Evolutionary conservation across 2,329 filamentous ascomycete genomes (phyloP).

Genomic region (Diplodia corticola): DNA sequence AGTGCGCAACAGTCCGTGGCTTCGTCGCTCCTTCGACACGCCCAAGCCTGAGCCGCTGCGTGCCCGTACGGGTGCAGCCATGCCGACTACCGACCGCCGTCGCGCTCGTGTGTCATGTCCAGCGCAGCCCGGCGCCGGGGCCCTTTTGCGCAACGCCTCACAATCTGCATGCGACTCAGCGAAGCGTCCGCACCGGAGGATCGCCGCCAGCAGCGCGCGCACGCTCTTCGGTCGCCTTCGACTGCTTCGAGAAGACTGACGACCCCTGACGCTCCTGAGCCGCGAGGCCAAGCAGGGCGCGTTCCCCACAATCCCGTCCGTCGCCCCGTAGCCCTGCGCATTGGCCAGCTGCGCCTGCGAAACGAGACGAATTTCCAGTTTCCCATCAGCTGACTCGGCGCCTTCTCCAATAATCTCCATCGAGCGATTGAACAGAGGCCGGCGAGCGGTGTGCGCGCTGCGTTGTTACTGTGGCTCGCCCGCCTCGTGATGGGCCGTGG

Average conservation of each 20-base stretch:
- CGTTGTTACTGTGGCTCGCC: conserved; percentile 18
- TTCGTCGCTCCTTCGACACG: neutral
- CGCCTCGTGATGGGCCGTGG: conserved; percentile 10
- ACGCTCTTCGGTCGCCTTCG: neutral
- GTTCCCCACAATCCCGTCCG: conserved; percentile 19
- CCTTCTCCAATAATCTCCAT: conserved; percentile 14
- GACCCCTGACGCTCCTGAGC: conserved; percentile 15
- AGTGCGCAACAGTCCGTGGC: neutral
- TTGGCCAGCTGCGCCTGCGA: conserved; percentile 2
- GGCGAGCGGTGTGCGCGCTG: conserved; percentile 17
- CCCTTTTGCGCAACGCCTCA: conserved; percentile 12
- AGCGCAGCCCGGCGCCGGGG: conserved; percentile 11
- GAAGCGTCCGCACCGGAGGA: conserved; percentile 5
- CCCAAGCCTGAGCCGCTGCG: neutral
- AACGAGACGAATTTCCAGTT: conserved; percentile 14
- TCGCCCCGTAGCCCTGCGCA: conserved; percentile 13
- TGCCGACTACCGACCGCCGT: conserved; percentile 10
- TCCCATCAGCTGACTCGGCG: conserved; percentile 17
- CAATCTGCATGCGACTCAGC: conserved; percentile 16
- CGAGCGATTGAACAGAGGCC: neutral
- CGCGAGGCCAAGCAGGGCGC: conserved; percentile 10
- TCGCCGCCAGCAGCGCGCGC: neutral
- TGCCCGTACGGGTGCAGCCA: neutral
- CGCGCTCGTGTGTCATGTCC: conserved; percentile 14
- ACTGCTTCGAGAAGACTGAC: conserved; percentile 17